Evolutionary conservation across 495 filamentous ascomycete species (phyloP), one percentile per base, ranked within the genome.

Genomic region (Coniosporium apollinis): DNA sequence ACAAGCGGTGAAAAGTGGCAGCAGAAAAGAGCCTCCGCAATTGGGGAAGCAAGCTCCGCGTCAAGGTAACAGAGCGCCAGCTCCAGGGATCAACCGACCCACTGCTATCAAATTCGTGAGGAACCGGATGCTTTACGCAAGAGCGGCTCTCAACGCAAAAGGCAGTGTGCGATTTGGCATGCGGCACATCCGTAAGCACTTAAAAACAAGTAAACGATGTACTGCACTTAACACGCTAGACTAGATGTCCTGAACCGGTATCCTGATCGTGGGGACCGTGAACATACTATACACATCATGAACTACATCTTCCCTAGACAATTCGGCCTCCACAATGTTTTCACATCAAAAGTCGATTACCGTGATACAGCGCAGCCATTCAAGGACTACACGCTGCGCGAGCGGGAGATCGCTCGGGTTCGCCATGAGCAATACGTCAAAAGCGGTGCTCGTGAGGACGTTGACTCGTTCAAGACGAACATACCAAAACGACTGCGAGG

Each of bases 281-380:
- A 58, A 3, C 65, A 79, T 34, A 79, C 73, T 0, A 47, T 76
- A 5, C 82, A 79, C 39, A 57, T 94, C 18, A 70, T 93, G 70
- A 84, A 82, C 58, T 87, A 97, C 53, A 74, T 97, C 1, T 97
- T 97, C 43, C 89, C 89, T 20, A 66, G 78, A 14, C 84, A 96
- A 51, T 94, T 92, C 49, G 72, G 72, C 3, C 59, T 97, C 9
- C 81, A 87, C 44, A 97, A 94, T 57, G 82, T 78, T n/a, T 94
- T 96, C 46, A 81, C 79, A 0, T 73, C 70, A 1, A 51, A 59
- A 8, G 60, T 77, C 10, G 67, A 87, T 46, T 50, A 47, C 11
- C 69, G 55, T 19, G 70, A 84, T 41, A 83, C 72, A 0, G 58
- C 65, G 0, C 74, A 82, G 33, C 64, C 66, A 20, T 73, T 85